Base-by-base conservation (phyloP, 192 early-diverging fungal species). In the Spinellus fusiger region DNA sequence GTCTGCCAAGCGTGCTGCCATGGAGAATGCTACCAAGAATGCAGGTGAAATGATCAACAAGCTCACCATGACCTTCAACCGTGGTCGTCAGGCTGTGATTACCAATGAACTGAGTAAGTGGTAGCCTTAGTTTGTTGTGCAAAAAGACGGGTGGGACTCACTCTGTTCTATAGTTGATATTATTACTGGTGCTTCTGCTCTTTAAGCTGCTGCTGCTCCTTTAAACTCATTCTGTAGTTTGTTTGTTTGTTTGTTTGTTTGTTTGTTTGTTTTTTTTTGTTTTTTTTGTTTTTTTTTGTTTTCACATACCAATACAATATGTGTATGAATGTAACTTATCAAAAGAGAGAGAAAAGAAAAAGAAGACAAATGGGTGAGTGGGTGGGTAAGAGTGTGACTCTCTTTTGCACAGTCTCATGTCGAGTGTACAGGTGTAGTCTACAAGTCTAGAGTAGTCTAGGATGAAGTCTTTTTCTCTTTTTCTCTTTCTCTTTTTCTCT, bases 1-100 rank as follows among this genome's bases (percentile, higher is more conserved):
- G 88, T 86, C 89, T 56, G 91, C 96, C 61, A 93, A 92, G 85
- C 88, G 95, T 62, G 89, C 90, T 66, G 96, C 96, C 65, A 99
- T 98, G 96, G 96, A 99, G 85, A 99, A 99, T 77, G 95, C 96
- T 34, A 98, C 95, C 77, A 94, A 98, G 86, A 99, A 99, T 80
- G 96, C 95, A 57, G 90, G 89, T 73, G 94, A 98, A 62, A 96
- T 98, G 86, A 93, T 98, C 82, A 80, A 88, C 74, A 95, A 89
- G 73, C 82, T 98, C 52, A 96, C 94, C 52, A 81, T 98, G 73
- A 88, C 87, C 64, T 98, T 92, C 88, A 96, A 98, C 86, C 89
- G 94, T 66, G 88, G 90, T 71, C 93, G 94, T 79, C 96, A 98
- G 77, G 94, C 96, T 56, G 83, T 86, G 64, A 98, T 98, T 79